Conservation (phyloP, 176 grass and related monocot species). For the Tillandsia leiboldiana region DNA sequence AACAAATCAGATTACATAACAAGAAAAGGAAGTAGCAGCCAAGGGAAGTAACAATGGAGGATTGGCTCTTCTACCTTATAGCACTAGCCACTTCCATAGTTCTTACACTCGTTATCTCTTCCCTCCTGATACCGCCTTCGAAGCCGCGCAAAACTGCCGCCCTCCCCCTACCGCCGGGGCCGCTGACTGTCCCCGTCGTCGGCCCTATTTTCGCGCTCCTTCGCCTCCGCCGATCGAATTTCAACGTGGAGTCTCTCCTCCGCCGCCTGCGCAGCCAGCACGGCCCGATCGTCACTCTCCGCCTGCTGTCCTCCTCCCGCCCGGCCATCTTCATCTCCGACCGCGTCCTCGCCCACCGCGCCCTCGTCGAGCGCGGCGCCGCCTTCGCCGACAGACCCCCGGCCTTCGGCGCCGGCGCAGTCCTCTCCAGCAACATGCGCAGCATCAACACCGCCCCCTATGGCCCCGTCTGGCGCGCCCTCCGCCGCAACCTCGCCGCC, state of each 20-base stretch:
- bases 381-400: neutral
- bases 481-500: constrained; percentile 28
- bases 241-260: constrained; percentile 28
- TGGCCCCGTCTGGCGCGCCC: constrained; percentile 24
- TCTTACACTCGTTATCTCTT: too few species aligned
- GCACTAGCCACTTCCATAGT: too few species aligned
- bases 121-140: too few species aligned
- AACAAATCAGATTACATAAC: too few species aligned
- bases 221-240: constrained; percentile 21
- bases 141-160: too few species aligned
- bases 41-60: too few species aligned
- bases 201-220: constrained; percentile 15
- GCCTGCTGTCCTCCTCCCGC: constrained; percentile 23
- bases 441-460: constrained; percentile 1
- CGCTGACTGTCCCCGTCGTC: neutral
- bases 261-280: constrained; percentile 13
- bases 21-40: too few species aligned
- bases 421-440: neutral
- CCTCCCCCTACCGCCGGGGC: too few species aligned
- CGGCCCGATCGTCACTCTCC: constrained; percentile 17
- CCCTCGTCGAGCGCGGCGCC: constrained; percentile 12
- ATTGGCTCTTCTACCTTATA: too few species aligned
- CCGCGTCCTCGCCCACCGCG: constrained; percentile 9
- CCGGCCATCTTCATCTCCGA: constrained; percentile 15
- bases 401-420: neutral